phyloP scores from a whole-genome alignment of 306 rosid genomes.

The Senna tora region DNA sequence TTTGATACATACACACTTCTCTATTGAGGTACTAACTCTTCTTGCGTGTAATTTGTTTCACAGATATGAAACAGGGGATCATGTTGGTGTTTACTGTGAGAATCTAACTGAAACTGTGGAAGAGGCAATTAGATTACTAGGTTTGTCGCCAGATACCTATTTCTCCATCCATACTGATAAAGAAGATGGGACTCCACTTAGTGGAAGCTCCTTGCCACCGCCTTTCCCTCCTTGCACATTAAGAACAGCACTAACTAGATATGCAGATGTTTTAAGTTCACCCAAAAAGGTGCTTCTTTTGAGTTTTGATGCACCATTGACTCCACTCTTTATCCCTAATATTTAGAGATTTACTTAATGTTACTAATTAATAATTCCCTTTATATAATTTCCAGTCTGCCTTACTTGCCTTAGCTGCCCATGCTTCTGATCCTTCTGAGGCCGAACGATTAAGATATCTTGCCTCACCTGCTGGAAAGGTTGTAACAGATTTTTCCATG shows the following conservation, averaged over 20 bases:
- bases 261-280: constrained; percentile 86
- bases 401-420: constrained; percentile 87
- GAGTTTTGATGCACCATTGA: constrained; percentile 23
- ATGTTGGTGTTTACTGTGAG: constrained; percentile 94
- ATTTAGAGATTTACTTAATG: constrained; percentile 27
- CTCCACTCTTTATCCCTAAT: constrained; percentile 3
- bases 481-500: constrained; percentile 36
- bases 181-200: constrained; percentile 84
- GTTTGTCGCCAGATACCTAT: constrained; percentile 80
- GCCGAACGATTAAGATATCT: constrained; percentile 88
- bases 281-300: constrained; percentile 81
- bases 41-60: constrained; percentile 28
- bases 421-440: constrained; percentile 87
- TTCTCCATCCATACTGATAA: constrained; percentile 80
- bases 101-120: constrained; percentile 82
- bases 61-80: constrained; percentile 99
- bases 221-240: constrained; percentile 82
- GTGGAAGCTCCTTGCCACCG: constrained; percentile 83
- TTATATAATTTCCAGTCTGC: constrained; percentile 58
- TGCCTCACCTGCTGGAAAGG: constrained; percentile 99
- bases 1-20: constrained; percentile 4
- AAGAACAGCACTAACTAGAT: constrained; percentile 70
- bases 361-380: constrained; percentile 27
- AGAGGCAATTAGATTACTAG: constrained; percentile 69
- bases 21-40: constrained; percentile 23